Conservation (phyloP, 2,329 filamentous ascomycete species). For the Penicillium digitatum region DNA sequence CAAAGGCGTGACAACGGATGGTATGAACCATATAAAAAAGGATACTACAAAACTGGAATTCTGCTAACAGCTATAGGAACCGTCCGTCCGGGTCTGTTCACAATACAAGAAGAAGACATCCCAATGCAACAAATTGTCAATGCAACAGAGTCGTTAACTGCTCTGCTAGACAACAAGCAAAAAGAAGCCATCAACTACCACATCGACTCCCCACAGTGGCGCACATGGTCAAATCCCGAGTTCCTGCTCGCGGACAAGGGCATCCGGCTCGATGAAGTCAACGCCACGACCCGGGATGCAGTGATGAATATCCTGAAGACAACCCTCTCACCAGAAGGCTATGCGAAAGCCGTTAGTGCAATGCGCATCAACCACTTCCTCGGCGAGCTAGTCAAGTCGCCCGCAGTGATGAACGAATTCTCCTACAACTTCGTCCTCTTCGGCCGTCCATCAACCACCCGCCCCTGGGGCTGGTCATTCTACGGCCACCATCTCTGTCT, state of each 20-base stretch:
- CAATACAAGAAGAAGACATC: conserved; percentile 60
- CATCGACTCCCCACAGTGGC: conserved; percentile 68
- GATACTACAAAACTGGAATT: background rate
- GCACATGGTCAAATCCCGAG: conserved; percentile 69
- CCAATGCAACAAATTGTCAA: conserved; percentile 56
- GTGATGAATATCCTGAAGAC: conserved; percentile 55
- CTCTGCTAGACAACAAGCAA: conserved; percentile 49
- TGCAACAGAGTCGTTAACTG: conserved; percentile 48
- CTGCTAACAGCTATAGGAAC: conserved; percentile 39
- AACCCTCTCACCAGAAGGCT: conserved; percentile 66
- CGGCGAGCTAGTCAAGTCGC: conserved; percentile 61
- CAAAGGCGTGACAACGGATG: conserved; percentile 66
- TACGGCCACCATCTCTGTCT: conserved; percentile 78
- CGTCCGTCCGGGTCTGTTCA: conserved; percentile 54
- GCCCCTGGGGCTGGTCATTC: conserved; percentile 68
- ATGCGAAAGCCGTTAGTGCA: conserved; percentile 63
- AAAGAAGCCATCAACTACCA: conserved; percentile 52
- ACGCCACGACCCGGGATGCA: conserved; percentile 42
- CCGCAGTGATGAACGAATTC: conserved; percentile 65
- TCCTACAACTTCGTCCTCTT: conserved; percentile 75
- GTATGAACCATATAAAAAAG: conserved; percentile 34
- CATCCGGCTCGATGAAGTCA: conserved; percentile 63
- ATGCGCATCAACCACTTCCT: conserved; percentile 75
- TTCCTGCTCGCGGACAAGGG: conserved; percentile 67
- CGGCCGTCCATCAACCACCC: conserved; percentile 54